Conservation (phyloP, 164 flowering plant genomes). For the Dillenia suffruticosa region DNA sequence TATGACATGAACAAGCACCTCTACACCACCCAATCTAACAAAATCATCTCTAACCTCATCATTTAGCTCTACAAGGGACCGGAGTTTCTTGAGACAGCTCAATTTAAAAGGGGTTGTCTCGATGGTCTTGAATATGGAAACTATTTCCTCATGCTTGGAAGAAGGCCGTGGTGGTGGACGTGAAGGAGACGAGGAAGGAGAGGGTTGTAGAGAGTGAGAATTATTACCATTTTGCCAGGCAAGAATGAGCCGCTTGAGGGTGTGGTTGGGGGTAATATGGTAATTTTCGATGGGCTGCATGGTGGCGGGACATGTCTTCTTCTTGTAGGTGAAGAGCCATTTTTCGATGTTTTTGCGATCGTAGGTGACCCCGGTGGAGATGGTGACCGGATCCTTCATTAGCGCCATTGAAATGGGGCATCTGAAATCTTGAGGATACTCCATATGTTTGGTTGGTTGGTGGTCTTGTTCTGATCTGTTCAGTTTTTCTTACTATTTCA, state of each 20-base stretch:
- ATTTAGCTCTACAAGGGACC: constrained; percentile 20
- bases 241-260: constrained; percentile 57
- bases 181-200: constrained; percentile 1
- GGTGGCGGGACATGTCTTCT: constrained; percentile 68
- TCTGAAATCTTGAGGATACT: constrained; percentile 46
- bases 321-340: constrained; percentile 57
- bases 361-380: constrained; percentile 69
- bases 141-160: constrained; percentile 31
- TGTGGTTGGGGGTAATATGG: constrained; percentile 58
- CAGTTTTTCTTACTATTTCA: constrained; percentile 9
- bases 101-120: constrained; percentile 58
- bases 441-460: constrained; percentile 29
- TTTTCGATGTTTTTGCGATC: constrained; percentile 55
- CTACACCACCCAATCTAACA: constrained; percentile 39
- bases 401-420: constrained; percentile 81
- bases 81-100: constrained; percentile 39
- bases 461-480: neutral
- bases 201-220: neutral
- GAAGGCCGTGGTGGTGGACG: neutral
- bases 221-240: constrained; percentile 28
- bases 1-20: constrained; percentile 24
- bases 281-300: constrained; percentile 39
- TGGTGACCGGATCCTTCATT: constrained; percentile 67
- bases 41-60: constrained; percentile 33
- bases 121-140: constrained; percentile 25